phyloP scores from a whole-genome alignment of 139 green algal genomes.

The Astrephomene gubernaculifera region DNA sequence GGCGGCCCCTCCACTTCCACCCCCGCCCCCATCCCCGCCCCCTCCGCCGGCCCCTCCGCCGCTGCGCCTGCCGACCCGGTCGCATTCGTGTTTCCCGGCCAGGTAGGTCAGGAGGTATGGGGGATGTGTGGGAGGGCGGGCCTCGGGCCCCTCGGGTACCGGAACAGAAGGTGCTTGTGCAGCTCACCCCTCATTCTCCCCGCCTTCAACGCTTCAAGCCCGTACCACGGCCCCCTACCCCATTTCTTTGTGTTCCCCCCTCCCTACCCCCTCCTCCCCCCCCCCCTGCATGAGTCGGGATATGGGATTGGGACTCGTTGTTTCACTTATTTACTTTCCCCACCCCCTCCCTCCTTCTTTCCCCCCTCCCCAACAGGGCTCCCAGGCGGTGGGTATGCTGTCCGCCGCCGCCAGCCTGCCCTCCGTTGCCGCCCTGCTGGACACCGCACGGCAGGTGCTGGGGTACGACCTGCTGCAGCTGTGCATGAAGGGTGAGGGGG shows the following conservation, averaged over 20 bases:
- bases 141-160: too few relatives aligned
- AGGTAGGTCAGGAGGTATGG: too few relatives aligned
- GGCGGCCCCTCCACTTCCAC: neutral
- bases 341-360: neutral
- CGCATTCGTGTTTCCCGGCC: constrained; percentile 92
- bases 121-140: too few relatives aligned
- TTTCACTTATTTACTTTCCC: neutral
- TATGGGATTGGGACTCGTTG: too few relatives aligned
- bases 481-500: constrained; percentile 55
- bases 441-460: constrained; percentile 79
- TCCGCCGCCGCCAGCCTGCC: constrained; percentile 63
- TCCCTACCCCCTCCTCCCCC: too few relatives aligned
- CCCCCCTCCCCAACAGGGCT: constrained; percentile 34
- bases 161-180: neutral
- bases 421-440: constrained; percentile 86
- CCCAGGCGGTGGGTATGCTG: constrained; percentile 92
- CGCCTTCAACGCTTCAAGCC: neutral
- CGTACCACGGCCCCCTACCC: neutral
- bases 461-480: constrained; percentile 90
- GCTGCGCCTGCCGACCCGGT: neutral
- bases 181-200: neutral
- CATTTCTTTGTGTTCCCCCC: neutral
- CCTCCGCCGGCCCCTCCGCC: neutral
- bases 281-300: too few relatives aligned
- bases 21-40: neutral